Conservation (phyloP, 2,329 filamentous ascomycete genomes). For the Penicillium sp. region DNA sequence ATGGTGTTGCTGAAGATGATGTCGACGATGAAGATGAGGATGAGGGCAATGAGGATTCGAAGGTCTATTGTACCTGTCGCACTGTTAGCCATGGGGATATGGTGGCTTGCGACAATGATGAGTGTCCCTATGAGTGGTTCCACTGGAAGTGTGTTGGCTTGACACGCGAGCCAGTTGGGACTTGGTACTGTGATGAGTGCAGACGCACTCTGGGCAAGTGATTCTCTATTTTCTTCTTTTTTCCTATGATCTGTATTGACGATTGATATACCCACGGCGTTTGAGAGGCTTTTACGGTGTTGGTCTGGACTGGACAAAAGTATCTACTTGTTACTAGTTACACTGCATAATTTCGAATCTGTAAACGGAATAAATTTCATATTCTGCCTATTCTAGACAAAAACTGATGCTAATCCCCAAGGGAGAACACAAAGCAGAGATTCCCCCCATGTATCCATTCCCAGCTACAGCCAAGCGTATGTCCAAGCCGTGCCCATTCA, state of each 20-base stretch:
- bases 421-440: not conserved
- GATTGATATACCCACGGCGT: slow-evolving; percentile 19
- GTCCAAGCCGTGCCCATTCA: slow-evolving; percentile 6
- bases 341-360: not conserved
- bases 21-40: slow-evolving; percentile 44
- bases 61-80: slow-evolving; percentile 58
- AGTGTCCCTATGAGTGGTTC: slow-evolving; percentile 59
- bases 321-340: not conserved
- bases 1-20: slow-evolving; percentile 32
- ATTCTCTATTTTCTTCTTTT: slow-evolving; percentile 3
- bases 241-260: slow-evolving; percentile 4
- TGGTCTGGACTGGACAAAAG: not conserved
- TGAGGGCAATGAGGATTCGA: slow-evolving; percentile 50
- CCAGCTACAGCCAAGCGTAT: slow-evolving; percentile 1
- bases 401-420: not conserved
- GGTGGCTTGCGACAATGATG: slow-evolving; percentile 59
- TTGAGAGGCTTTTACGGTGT: slow-evolving; percentile 1
- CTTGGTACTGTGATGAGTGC: slow-evolving; percentile 51
- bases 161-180: slow-evolving; percentile 51
- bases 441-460: slow-evolving; percentile 1
- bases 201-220: slow-evolving; percentile 34
- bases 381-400: slow-evolving; percentile 2
- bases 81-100: slow-evolving; percentile 59
- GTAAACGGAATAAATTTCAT: slow-evolving; percentile 2
- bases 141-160: slow-evolving; percentile 57